Percentiles rank a stretch among this genome's conserved stretches.
phyloP scores from a whole-genome alignment of 192 early-diverging fungal genomes.

The Linnemannia zychae region DNA sequence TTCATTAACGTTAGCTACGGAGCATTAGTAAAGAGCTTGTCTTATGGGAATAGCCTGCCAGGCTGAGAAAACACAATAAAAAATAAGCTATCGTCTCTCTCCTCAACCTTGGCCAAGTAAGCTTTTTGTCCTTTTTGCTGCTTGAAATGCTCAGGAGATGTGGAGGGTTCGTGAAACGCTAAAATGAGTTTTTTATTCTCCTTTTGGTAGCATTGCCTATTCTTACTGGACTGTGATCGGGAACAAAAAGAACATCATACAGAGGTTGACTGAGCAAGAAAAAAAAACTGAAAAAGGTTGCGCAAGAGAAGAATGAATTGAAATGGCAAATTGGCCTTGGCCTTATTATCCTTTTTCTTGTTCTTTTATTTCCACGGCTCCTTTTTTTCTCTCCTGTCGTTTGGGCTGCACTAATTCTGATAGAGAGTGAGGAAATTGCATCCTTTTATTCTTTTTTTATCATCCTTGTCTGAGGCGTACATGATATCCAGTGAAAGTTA shows the following conservation, averaged over 20 bases:
- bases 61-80: background rate
- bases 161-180: slow-evolving; percentile 1
- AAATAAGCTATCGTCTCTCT: background rate
- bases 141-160: background rate
- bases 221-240: background rate
- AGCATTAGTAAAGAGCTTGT: background rate
- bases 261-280: background rate
- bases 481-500: background rate
- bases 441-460: background rate
- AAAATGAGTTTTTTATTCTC: slow-evolving; percentile 1
- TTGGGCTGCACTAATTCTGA: slow-evolving; percentile 9
- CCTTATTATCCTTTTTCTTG: background rate
- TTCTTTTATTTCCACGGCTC: slow-evolving; percentile 5
- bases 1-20: background rate
- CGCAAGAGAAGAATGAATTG: background rate
- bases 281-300: background rate
- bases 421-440: slow-evolving; percentile 1
- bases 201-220: background rate
- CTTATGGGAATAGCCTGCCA: background rate
- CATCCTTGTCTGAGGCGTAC: background rate
- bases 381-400: background rate
- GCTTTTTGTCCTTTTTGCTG: background rate
- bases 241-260: slow-evolving; percentile 6
- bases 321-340: too few species aligned
- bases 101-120: background rate